Base-by-base conservation (phyloP, 805 yeast species). In the fission yeast (Schizosaccharomyces pombe) region DNA sequence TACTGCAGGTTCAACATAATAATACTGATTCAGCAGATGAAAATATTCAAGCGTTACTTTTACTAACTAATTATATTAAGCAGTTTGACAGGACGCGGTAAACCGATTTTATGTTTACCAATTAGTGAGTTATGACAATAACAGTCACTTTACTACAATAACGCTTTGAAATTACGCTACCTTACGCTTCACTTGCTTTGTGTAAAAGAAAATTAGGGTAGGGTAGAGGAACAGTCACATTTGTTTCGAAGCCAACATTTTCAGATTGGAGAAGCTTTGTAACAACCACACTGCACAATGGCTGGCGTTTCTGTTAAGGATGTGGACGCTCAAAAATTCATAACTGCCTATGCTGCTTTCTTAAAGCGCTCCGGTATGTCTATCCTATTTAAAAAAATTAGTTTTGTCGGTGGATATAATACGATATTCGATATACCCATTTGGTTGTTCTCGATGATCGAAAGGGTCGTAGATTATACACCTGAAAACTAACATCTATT, bases 291-390 rank as follows among this genome's bases (percentile, higher is more conserved):
- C 43, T 37, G 43, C 43, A 37, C 43, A 34, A 52, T 52, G 54
- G 47, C 47, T 29, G 54, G 54, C 34, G 54, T 54, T 66, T 60
- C 60, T 54, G 64, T 59, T 68, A 86, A 95, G 83, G 98, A 91
- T 96, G 98, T 91, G 76, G 95, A 97, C 77, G 98, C 98, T 75
- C 97, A 91, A 83, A 93, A 85, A 65, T 91, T 91, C 79, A 89
- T 91, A 76, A 86, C 85, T 79, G 95, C 97, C 76, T 91, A 91
- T 80, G 97, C 98, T 69, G 84, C 84, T 72, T 91, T 91, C 85
- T 84, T 91, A 76, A 97, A 91, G 80, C 86, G 97, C 77, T 98
- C 93, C 79, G 98, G 97, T 59, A 56, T 37, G 49, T 43, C 14
- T 8, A 47, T 33, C 4, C 28, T 28, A 19, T 24, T 19, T 43